phyloP scores from a whole-genome alignment of 441 rosid genomes.

The Croton laevigatus region DNA sequence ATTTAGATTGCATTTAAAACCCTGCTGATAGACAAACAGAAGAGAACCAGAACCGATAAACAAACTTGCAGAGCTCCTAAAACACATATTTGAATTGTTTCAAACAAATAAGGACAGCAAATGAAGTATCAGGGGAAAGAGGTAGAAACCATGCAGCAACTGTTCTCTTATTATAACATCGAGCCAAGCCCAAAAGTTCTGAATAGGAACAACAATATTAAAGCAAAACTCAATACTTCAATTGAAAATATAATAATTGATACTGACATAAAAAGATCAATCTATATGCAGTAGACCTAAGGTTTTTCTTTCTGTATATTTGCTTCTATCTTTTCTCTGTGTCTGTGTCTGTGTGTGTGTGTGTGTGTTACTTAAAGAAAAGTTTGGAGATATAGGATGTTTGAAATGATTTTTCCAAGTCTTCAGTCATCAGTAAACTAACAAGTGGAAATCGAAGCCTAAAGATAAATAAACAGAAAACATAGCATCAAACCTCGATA shows the following conservation, averaged over 20 bases:
- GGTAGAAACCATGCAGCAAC: neutral
- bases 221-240: neutral
- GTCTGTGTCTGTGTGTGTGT: no score
- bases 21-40: neutral
- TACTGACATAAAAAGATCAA: neutral
- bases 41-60: neutral
- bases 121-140: neutral
- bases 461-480: neutral
- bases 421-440: no score
- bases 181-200: neutral
- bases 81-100: neutral
- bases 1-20: neutral
- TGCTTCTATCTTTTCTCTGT: no score
- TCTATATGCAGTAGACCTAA: neutral
- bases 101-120: neutral
- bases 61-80: neutral
- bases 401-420: neutral
- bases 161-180: neutral
- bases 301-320: neutral
- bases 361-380: neutral
- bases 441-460: neutral
- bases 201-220: neutral
- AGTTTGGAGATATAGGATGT: neutral
- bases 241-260: no score
- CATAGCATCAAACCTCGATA: constrained; percentile 43